Base-by-base conservation (phyloP, 306 rosid species). In the Oemleria cerasiformis region DNA sequence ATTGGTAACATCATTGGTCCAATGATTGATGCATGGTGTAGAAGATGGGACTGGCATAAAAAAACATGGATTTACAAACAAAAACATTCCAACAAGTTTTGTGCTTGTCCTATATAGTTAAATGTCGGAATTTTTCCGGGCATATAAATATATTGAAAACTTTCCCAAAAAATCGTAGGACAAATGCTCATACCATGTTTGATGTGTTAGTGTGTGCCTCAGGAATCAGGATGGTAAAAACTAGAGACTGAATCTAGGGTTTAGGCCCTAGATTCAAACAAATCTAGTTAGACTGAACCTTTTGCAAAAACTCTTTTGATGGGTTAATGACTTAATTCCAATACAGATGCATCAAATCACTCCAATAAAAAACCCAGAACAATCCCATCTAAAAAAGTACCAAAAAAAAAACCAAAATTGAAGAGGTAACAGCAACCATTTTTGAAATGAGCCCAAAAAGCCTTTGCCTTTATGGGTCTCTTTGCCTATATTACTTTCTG, bases 321-420 rank as follows among this genome's bases (percentile, higher is more conserved):
- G 53, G 78, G 70, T 75, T 79, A 83, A 90, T 77, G 91, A 82
- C 88, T 80, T 79, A 68, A 65, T 72, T 72, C 83, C 77, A 84
- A 81, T 89, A 79, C 50, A 77, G 68, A 79, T 71, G 82, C 84
- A 81, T 74, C 85, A 82, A 84, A 85, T 86, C 87, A 84, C 83
- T 75, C 70, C 86, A 80, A 9, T 73, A 51, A 19, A 30, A 30
- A 30, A 30, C 36, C 36, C 36, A 30, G 36, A 30, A 30, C 36
- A 30, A 2, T 30, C 36, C 36, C 36, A 30, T 30, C 2, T 30
- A 30, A 30, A 63, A 42, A 20, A 13, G 15, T 5, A 53, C 58
- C 30, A 1, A 10, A 41, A 50, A 68, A 5, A 66, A 63, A 79
- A 41, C 8, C 56, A 58, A 54, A 67, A 41, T 30, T 21, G 51